phyloP scores from a whole-genome alignment of 2,329 filamentous ascomycete genomes.

The Penicillium sp. region DNA sequence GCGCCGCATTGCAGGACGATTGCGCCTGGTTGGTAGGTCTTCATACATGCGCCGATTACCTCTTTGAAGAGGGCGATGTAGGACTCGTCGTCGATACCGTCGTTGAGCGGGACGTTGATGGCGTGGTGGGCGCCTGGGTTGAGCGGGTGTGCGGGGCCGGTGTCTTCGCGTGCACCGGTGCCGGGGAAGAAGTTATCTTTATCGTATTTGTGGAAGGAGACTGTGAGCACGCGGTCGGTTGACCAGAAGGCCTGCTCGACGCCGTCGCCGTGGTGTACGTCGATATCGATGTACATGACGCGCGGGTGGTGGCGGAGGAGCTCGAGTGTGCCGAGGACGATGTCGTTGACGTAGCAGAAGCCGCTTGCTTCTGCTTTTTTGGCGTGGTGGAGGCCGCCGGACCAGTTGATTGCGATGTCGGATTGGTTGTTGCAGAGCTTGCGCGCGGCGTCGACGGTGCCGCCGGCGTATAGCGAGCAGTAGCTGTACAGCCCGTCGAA shows the following conservation, averaged over 20 bases:
- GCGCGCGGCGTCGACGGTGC: conserved; percentile 84
- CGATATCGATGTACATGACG: conserved; percentile 92
- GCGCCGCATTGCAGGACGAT: conserved; percentile 96
- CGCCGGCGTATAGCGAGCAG: conserved; percentile 88
- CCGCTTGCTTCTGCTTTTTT: conserved; percentile 92
- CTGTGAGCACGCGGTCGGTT: conserved; percentile 84
- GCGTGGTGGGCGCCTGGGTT: conserved; percentile 88
- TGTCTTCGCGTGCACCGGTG: conserved; percentile 82
- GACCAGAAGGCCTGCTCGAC: conserved; percentile 91
- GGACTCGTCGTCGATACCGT: conserved; percentile 87
- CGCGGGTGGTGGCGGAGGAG: conserved; percentile 78
- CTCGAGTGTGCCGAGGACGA: conserved; percentile 88
- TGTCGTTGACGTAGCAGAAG: conserved; percentile 99
- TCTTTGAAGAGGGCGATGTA: conserved; percentile 83
- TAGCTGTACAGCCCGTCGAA: conserved; percentile 96
- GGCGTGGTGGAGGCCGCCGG: conserved; percentile 91
- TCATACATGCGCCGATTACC: conserved; percentile 74
- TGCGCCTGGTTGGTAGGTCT: conserved; percentile 81
- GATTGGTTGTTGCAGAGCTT: conserved; percentile 84
- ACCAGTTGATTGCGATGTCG: conserved; percentile 97
- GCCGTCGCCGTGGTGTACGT: conserved; percentile 87
- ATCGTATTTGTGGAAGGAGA: conserved; percentile 96
- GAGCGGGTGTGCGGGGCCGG: conserved; percentile 75
- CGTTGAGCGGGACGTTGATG: conserved; percentile 84
- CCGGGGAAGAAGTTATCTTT: conserved; percentile 82